Base-by-base conservation (phyloP, 306 rosid genomes). In the Malus asiatica region DNA sequence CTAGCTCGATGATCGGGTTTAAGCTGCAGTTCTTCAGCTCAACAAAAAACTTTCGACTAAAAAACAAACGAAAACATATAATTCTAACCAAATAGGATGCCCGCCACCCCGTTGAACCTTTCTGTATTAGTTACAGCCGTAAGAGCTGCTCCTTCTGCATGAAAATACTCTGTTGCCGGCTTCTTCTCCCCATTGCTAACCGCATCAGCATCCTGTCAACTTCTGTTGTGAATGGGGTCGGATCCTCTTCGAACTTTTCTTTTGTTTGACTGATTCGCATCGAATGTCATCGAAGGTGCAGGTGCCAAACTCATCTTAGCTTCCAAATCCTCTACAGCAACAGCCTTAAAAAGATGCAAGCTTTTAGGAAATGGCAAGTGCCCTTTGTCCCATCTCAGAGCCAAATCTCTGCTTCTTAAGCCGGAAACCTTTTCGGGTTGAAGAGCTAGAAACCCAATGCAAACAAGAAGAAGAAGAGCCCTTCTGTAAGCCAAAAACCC, bases 161-260 rank as follows among this genome's bases (percentile, higher is more conserved):
- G 66, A 80, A 65, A 72, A 22, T 67, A 75, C 58, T 71, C 72
- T 27, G 68, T 65, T 51, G 65, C 29, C 3, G 19, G 55, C 20
- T 15, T 35, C 58, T 20, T 86, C 72, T 77, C 70, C 82, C 60
- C 46, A 32, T 19, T 64, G 13, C 57, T 57, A 75, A 64, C 38
- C 35, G 73, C 76, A 70, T 30, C 53, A 8, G 32, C 32, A 25
- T 82, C 77, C 79, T 78, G 76, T 92, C 85, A 95, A 55, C 93
- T 9, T 84, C 91, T 89, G 82, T 95, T 95, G 83, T 95, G 97
- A 86, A 95, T 95, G 27, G 98, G 98, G 77, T 95, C 96, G 32
- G 98, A 89, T 52, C 98, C 98, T 79, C 79, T 84, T 68, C 83
- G 61, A 66, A 90, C 88, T 58, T 90, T 66, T 78, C 98, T 84